Conservation (phyloP, 139 green algal genomes). For the Volvox reticuliferus region DNA sequence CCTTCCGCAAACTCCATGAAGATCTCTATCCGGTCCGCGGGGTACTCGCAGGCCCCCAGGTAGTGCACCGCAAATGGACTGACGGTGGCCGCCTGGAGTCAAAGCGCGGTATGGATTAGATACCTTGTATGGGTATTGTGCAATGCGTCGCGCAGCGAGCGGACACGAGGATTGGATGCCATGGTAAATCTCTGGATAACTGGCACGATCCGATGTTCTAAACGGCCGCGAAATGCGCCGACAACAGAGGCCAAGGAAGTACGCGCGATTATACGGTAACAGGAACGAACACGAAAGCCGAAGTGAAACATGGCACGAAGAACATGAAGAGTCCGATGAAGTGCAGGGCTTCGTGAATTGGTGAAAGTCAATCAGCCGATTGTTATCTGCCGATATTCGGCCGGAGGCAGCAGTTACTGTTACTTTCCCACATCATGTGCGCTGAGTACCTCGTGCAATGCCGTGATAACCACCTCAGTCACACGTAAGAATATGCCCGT, state of each 20-base stretch:
- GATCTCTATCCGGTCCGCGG: slow-evolving; percentile 5
- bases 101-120: neutral
- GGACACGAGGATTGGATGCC: neutral
- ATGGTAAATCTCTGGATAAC: neutral
- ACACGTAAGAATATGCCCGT: too few species aligned
- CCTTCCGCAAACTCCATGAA: slow-evolving; percentile 3
- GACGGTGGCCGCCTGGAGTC: neutral
- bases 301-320: too few species aligned
- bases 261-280: too few species aligned
- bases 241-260: neutral
- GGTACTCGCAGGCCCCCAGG: neutral
- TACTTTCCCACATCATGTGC: too few species aligned
- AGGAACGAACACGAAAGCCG: too few species aligned
- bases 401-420: too few species aligned
- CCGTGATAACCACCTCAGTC: too few species aligned
- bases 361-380: too few species aligned
- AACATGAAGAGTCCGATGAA: too few species aligned
- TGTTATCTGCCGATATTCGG: too few species aligned
- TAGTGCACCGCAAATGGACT: slow-evolving; percentile 8
- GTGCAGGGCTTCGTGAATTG: too few species aligned
- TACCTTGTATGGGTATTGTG: neutral
- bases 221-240: neutral
- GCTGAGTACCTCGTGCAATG: too few species aligned
- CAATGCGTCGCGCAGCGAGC: neutral
- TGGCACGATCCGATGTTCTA: neutral